phyloP scores from a whole-genome alignment of 306 rosid species.

The Casuarina equisetifolia region DNA sequence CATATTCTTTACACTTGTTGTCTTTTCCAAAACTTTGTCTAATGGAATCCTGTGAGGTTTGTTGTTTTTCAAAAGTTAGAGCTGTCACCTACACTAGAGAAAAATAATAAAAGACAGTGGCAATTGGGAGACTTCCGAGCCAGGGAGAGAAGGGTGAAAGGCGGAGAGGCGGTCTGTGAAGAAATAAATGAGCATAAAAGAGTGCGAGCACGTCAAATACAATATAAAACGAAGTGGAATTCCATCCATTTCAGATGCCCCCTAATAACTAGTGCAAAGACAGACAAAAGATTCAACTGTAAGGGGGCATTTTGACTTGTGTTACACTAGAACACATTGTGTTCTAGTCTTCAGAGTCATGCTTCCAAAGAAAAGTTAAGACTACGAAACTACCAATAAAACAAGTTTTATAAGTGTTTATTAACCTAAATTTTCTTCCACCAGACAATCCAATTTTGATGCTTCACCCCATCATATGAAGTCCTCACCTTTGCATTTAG shows the following conservation, averaged over 20 bases:
- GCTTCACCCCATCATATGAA: not conserved
- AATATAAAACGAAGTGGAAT: not conserved
- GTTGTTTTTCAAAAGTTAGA: constrained; percentile 23
- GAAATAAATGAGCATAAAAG: not conserved
- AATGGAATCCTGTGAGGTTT: constrained; percentile 46
- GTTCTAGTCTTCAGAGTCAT: not conserved
- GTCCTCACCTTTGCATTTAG: not conserved
- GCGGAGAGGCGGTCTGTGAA: constrained; percentile 8
- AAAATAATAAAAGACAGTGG: not conserved
- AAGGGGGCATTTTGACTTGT: not conserved
- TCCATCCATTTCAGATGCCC: not conserved
- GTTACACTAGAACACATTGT: not conserved
- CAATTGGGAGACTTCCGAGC: constrained; percentile 17
- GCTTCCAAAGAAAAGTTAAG: not conserved
- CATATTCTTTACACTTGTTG: constrained; percentile 28
- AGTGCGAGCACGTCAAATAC: not conserved
- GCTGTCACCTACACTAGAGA: not conserved
- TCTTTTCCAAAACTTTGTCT: constrained; percentile 11
- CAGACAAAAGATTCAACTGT: not conserved
- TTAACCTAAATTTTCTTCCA: not conserved
- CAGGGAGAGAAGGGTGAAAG: not conserved
- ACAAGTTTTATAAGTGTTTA: not conserved
- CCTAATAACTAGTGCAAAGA: not conserved
- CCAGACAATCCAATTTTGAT: not conserved
- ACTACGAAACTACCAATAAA: not conserved